phyloP scores from a whole-genome alignment of 169 alveolate genomes.

The Eimeria necatrix region DNA sequence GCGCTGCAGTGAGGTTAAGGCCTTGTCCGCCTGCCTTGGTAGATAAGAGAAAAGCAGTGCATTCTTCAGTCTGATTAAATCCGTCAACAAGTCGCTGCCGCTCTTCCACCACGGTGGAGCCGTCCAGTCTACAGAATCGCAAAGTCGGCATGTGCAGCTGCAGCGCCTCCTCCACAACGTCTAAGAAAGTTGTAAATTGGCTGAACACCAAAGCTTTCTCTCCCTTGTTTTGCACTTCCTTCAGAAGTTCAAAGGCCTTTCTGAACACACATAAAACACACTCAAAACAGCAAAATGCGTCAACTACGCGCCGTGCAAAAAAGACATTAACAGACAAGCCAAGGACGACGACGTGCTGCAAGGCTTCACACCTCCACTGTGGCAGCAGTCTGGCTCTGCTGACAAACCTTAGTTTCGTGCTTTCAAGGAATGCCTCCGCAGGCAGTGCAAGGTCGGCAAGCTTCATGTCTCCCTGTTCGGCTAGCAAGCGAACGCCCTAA shows the following conservation, averaged over 20 bases:
- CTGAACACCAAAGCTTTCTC: constrained; percentile 95
- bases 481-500: constrained; percentile 70
- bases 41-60: constrained; percentile 96
- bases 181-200: constrained; percentile 95
- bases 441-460: constrained; percentile 67
- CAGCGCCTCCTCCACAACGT: constrained; percentile 93
- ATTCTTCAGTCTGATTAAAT: constrained; percentile 90
- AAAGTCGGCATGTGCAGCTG: constrained; percentile 67
- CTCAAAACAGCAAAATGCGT: background rate
- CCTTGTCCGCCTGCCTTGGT: constrained; percentile 99
- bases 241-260: constrained; percentile 82
- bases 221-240: constrained; percentile 82
- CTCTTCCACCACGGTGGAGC: constrained; percentile 96
- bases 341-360: no score
- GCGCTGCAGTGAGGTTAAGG: constrained; percentile 98
- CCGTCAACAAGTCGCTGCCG: constrained; percentile 91
- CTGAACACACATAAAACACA: constrained; percentile 58
- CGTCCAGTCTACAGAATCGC: constrained; percentile 94
- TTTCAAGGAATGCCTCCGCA: constrained; percentile 73
- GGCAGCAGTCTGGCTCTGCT: background rate
- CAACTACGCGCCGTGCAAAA: background rate
- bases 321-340: background rate
- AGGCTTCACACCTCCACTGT: no score
- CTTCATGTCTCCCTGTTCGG: constrained; percentile 71
- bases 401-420: constrained; percentile 79